Evolutionary conservation across 1,284 basidiomycete species (phyloP).

Genomic region (Salmacisia buchloeana): DNA sequence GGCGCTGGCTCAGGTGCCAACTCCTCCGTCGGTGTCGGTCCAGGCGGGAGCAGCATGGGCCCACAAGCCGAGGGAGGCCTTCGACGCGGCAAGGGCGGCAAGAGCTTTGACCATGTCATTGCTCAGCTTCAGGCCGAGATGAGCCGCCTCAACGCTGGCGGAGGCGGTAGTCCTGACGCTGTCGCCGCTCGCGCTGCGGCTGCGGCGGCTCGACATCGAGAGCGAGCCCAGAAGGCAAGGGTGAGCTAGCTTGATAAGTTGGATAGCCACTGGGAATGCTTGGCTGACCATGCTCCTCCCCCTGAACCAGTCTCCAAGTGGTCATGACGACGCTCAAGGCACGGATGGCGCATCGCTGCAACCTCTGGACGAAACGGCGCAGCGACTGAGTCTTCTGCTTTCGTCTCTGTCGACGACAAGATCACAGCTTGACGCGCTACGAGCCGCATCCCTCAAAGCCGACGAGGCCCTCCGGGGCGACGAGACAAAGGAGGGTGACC

Average conservation of each 20-base stretch:
- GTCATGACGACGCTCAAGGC: neutral
- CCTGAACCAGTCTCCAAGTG: neutral
- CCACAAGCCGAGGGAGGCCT: constrained; percentile 48
- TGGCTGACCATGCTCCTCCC: no score
- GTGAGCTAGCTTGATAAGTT: neutral
- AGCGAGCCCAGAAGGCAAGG: neutral
- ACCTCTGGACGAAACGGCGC: constrained; percentile 1
- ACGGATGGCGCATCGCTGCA: neutral
- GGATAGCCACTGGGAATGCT: no score
- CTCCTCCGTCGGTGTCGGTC: constrained; percentile 31
- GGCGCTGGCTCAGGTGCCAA: neutral
- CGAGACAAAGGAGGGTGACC: no score
- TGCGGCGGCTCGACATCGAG: constrained; percentile 1
- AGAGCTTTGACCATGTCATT: constrained; percentile 54
- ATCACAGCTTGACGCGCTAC: constrained; percentile 4
- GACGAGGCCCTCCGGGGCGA: no score
- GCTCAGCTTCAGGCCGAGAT: constrained; percentile 14
- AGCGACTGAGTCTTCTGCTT: neutral
- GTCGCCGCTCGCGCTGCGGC: neutral
- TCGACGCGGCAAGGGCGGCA: constrained; percentile 32
- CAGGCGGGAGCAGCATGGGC: constrained; percentile 39
- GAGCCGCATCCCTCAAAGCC: neutral
- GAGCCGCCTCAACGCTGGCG: neutral
- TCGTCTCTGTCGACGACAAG: neutral
- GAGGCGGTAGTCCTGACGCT: neutral